Evolutionary conservation across 169 alveolate species (phyloP), one percentile per base, ranked within the genome.

Genomic region (Plasmodium billcollinsi): DNA sequence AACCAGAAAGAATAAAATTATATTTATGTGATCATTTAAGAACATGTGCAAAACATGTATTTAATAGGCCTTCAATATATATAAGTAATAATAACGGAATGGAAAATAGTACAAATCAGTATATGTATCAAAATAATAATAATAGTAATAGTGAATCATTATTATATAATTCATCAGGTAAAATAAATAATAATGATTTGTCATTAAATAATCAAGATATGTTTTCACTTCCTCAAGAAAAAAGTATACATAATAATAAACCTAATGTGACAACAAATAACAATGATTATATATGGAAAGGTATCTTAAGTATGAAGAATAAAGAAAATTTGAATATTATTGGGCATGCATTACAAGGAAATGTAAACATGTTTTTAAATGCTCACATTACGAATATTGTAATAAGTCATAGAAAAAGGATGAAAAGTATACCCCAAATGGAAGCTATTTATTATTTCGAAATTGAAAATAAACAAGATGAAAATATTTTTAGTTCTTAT

Each of bases 1-100:
- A 80, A 69, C 67, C 73, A 29, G 33, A 54, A 24, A 89, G 91
- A 33, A 45, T 76, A 39, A 89, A 91, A 62, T 21, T 94, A 15
- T 73, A 86, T 39, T 78, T 94, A 45, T 94, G 97, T 61, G 97
- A 91, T 11, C 94, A 88, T 54, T 59, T 94, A 43, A 88, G 91
- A 39, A 11, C 70, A 21, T 94, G 94, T 52, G 96, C 95, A 12
- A 95, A 93, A 52, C 97, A 94, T 69, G 93, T 94, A n/a, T 94
- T 94, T 91, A 61, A 72, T 47, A 86, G 92, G 26, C 61, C 94
- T 45, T 29, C 52, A 29, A 24, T 67, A 67, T 70, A 63, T 69
- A 1, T 14, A 15, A 66, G 14, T 29, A 88, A 56, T 26, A 70
- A 24, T 43, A 74, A 33, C 20, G 61, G 24, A 26, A 65, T 14